phyloP scores from a whole-genome alignment of 768 basidiomycete species.

The Mycena capillaripes region DNA sequence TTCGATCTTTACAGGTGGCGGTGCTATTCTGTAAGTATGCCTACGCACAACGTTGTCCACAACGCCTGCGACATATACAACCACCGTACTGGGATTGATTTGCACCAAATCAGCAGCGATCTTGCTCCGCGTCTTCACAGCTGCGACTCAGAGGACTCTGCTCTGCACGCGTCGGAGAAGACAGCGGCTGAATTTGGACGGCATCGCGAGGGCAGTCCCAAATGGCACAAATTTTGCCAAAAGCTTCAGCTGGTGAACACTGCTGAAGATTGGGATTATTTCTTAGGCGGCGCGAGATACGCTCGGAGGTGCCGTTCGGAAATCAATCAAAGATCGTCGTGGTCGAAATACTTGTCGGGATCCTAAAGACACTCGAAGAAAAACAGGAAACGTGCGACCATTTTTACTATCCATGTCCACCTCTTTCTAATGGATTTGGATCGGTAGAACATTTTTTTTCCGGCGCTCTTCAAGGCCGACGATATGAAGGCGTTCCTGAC shows the following conservation, averaged over 20 bases:
- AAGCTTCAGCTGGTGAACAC: too few relatives aligned
- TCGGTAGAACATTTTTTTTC: slow-evolving; percentile 6
- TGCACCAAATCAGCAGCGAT: too few relatives aligned
- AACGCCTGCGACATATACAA: too few relatives aligned
- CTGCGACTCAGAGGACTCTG: too few relatives aligned
- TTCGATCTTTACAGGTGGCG: too few relatives aligned
- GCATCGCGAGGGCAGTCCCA: too few relatives aligned
- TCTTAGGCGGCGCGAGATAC: neutral
- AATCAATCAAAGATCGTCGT: slow-evolving; percentile 5
- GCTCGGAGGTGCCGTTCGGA: neutral
- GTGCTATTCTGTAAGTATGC: too few relatives aligned
- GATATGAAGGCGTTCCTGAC: neutral
- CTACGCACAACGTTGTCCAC: neutral
- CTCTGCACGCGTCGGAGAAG: too few relatives aligned
- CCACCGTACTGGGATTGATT: too few relatives aligned
- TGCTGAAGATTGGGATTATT: neutral
- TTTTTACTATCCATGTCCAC: neutral
- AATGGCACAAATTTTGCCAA: too few relatives aligned
- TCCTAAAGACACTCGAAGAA: neutral
- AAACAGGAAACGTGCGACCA: neutral
- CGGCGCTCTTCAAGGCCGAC: neutral
- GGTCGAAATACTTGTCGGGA: neutral
- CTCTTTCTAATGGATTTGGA: neutral
- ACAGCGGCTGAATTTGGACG: too few relatives aligned
- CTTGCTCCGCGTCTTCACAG: too few relatives aligned